Percentiles rank a stretch among this genome's conserved stretches.
phyloP scores from a whole-genome alignment of 257 asterid genomes.

The Plectranthus barbatus region DNA sequence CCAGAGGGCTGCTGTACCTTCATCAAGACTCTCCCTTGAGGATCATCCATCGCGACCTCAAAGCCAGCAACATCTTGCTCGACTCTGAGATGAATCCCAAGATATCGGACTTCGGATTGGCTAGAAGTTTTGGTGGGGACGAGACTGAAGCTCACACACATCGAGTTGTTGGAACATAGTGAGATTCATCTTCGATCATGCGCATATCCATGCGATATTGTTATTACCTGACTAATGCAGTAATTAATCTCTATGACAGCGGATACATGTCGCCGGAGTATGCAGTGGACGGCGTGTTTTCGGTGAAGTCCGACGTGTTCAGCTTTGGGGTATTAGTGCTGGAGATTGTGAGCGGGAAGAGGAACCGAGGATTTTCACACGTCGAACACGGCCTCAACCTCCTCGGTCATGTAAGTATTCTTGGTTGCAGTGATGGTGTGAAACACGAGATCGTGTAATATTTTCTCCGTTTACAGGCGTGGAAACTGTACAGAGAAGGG shows the following conservation, averaged over 20 bases:
- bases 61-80: slow-evolving; percentile 14
- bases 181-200: background rate
- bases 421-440: background rate
- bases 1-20: slow-evolving; percentile 22
- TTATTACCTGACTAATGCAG: too few relatives aligned
- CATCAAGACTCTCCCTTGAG: slow-evolving; percentile 20
- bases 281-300: slow-evolving; percentile 17
- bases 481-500: slow-evolving; percentile 18
- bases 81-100: slow-evolving; percentile 17
- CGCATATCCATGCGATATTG: background rate
- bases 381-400: slow-evolving; percentile 10
- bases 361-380: slow-evolving; percentile 16
- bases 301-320: slow-evolving; percentile 17
- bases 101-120: slow-evolving; percentile 18
- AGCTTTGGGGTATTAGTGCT: slow-evolving; percentile 17
- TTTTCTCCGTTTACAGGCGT: background rate
- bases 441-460: background rate
- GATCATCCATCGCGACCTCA: slow-evolving; percentile 19
- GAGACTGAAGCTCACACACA: slow-evolving; percentile 18
- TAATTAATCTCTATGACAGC: background rate
- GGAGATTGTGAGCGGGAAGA: slow-evolving; percentile 13
- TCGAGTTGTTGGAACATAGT: slow-evolving; percentile 21
- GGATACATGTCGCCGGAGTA: slow-evolving; percentile 27
- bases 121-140: slow-evolving; percentile 18
- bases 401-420: slow-evolving; percentile 17